Evolutionary conservation across 2,329 filamentous ascomycete species (phyloP), one percentile per base, ranked within the genome.

Genomic region (Grosmannia huntii): DNA sequence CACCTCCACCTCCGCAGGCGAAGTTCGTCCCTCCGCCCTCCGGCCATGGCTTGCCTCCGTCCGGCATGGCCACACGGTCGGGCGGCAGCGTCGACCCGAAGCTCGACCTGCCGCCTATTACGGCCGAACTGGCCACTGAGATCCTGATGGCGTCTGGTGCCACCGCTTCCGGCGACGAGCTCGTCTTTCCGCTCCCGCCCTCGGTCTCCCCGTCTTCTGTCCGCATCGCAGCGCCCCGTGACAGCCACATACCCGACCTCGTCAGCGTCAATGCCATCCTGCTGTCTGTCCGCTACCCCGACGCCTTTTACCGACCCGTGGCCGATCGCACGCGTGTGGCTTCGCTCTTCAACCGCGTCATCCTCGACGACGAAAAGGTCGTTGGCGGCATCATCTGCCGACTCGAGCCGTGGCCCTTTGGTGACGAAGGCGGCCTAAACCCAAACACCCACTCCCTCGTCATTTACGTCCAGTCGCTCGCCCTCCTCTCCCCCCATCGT

Each of bases 241-340:
- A 73, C 51, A 65, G 71, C 52, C 81, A 86, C 68, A 70, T 85
- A 59, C 72, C 78, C 59, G 75, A 80, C 51, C 74, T 87, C 6
- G 81, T 80, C 46, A 79, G 83, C 64, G 84, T 87, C 69, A 85
- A 85, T 69, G 72, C 80, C 51, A 77, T 86, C 55, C 77, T 86
- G 56, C 79, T 87, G 1, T 81, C 80, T 55, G 80, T 86, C 60
- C 72, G 74, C 68, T 87, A 86, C 68, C 76, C 81, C 3, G 83
- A 86, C 67, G 74, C 75, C 53, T 86, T 86, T 72, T 87, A 85
- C 74, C 70, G 74, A 56, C 73, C 73, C 44, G 75, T 81, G 57
- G 70, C 78, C 59, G 73, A 81, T 61, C 75, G 78, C 12, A 65
- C 73, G 21, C 69, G 72, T 25, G 76, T 75, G 16, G 75, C 73